These are phyloP conservation scores for Angophora floribunda DNA, from an alignment of 345 rosid genomes.

Conservation along the genomic window DNA sequence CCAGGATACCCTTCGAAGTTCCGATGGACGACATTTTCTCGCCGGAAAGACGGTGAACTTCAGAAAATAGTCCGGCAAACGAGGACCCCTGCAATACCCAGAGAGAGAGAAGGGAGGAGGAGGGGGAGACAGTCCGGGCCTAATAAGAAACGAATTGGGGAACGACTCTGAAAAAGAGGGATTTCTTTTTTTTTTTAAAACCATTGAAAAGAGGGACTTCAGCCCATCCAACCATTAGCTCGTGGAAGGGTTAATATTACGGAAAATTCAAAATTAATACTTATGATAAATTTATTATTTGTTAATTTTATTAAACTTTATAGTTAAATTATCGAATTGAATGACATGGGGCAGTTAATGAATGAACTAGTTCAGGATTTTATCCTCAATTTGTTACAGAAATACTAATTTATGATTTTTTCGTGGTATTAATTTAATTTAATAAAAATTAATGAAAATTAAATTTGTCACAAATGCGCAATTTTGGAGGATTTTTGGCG, in stretches of 20 bases:
- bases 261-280: rapidly evolving
- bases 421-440: too few relatives aligned
- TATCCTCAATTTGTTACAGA: too few relatives aligned
- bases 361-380: rapidly evolving
- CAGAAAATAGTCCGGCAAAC: background rate
- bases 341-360: too few relatives aligned
- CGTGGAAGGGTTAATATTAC: too few relatives aligned
- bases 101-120: background rate
- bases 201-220: too few relatives aligned
- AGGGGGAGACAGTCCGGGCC: background rate
- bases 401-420: too few relatives aligned
- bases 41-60: background rate
- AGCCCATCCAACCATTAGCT: too few relatives aligned
- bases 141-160: background rate
- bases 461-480: too few relatives aligned
- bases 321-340: rapidly evolving
- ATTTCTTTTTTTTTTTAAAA: too few relatives aligned
- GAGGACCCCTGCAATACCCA: background rate
- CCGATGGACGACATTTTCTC: slow-evolving; percentile 57
- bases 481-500: rapidly evolving
- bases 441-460: too few relatives aligned
- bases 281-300: rapidly evolving
- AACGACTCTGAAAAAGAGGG: background rate
- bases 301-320: too few relatives aligned
- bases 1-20: slow-evolving; percentile 66